Conservation (phyloP, 2,329 filamentous ascomycete genomes). For the Proliferodiscus dingleyae region DNA sequence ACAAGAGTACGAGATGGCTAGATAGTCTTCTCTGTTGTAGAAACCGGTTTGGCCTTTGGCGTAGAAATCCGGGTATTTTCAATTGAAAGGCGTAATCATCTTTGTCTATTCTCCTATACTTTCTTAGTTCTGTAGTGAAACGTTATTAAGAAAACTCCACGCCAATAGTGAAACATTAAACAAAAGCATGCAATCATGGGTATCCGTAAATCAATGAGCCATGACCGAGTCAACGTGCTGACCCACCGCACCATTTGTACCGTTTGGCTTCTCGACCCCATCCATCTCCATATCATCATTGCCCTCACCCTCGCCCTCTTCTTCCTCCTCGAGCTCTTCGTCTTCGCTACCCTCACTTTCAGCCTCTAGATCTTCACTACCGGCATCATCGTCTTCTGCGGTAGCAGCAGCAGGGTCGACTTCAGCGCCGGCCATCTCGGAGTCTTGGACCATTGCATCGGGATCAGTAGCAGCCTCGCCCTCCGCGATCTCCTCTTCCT, state of each 20-base stretch:
- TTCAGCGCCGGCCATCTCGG: constrained; percentile 71
- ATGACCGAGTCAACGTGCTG: constrained; percentile 27
- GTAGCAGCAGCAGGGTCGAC: constrained; percentile 44
- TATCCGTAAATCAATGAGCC: constrained; percentile 28
- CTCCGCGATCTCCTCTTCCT: constrained; percentile 55
- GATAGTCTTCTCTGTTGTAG: no score
- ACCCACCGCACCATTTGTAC: constrained; percentile 15
- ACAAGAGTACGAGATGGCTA: no score
- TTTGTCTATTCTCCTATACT: background rate
- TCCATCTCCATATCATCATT: constrained; percentile 50
- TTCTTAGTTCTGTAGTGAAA: background rate
- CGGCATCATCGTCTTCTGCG: constrained; percentile 64
- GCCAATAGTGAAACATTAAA: constrained; percentile 2
- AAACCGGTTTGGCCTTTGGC: no score
- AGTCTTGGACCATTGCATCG: constrained; percentile 54
- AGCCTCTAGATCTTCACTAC: constrained; percentile 73
- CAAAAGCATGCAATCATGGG: constrained; percentile 9
- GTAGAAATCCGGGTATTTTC: no score
- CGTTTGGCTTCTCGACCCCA: constrained; percentile 28
- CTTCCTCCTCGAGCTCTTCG: constrained; percentile 45
- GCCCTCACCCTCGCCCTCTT: constrained; percentile 38
- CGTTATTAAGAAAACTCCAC: background rate
- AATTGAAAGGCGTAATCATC: no score
- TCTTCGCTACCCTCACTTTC: constrained; percentile 67
- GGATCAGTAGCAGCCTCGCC: constrained; percentile 41